Evolutionary conservation across 208 protist species (phyloP), one percentile per base, ranked within the genome.

Genomic region (Borovskyia barvae): DNA sequence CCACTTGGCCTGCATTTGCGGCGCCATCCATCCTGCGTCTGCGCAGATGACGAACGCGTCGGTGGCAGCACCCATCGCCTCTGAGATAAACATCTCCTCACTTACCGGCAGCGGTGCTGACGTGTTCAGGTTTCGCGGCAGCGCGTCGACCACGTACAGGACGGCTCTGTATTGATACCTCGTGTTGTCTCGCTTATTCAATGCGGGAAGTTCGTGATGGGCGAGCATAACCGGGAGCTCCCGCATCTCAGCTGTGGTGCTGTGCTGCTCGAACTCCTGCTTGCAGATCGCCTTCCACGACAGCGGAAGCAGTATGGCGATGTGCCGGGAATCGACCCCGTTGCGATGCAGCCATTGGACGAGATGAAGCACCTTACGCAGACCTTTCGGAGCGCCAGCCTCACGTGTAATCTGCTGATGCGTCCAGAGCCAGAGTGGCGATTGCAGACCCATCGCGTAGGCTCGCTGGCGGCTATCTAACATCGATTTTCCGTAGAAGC

Each of bases 381-480:
- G 20, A 25, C 80, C 82, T 29, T 81, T 85, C 2, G 66, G 63
- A 12, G 29, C 40, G 14, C 48, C 51, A 25, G 57, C 46, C n/a
- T 69, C 43, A 8, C 51, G 15, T 33, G 54, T 57, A 29, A 56
- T 40, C 45, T 74, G 67, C 48, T 72, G 60, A 53, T 92, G 80
- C 9, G 82, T 94, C 85, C 89, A 95, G 35, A 91, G 52, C 82
- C 82, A 95, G 11, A 95, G 66, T 14, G 89, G 89, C 2, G 73
- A 61, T 76, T 90, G 80, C 65, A 95, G 54, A 1, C 89, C 89
- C 48, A 87, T 59, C 12, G 42, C 35, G 32, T 82, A 69, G 8
- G 73, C 72, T 2, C 58, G 57, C 12, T 49, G 57, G 5, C 82
- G 71, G 5, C 58, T 26, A 41, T 61, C 53, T 4, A 46, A 26